Percentiles rank a stretch among this genome's conserved stretches.
Evolutionary conservation across 2,329 filamentous ascomycete species (phyloP).

Genomic region (Pezicula carpinea): DNA sequence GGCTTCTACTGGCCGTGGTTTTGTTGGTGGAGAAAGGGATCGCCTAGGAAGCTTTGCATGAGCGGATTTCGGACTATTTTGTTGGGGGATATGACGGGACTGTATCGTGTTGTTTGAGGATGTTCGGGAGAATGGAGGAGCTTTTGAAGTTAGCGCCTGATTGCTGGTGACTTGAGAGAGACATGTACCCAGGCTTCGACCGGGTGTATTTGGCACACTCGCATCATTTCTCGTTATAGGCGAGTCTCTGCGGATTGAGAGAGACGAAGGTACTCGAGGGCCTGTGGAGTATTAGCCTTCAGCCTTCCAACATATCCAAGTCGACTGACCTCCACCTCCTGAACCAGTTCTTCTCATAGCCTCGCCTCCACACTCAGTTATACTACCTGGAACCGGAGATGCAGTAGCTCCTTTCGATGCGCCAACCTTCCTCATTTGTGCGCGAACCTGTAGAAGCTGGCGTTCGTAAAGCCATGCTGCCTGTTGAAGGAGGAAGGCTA

Average conservation of each 20-base stretch:
- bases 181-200: slow-evolving; percentile 18
- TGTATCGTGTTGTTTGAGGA: slow-evolving; percentile 27
- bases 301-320: neutral
- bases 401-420: slow-evolving; percentile 50
- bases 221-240: slow-evolving; percentile 18
- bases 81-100: slow-evolving; percentile 20
- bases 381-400: slow-evolving; percentile 51
- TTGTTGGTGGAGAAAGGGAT: slow-evolving; percentile 22
- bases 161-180: neutral
- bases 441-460: slow-evolving; percentile 83
- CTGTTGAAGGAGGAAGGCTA: slow-evolving; percentile 87
- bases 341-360: slow-evolving; percentile 49
- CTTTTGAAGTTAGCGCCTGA: slow-evolving; percentile 14
- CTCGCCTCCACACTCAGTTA: slow-evolving; percentile 37
- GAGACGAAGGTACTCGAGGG: slow-evolving; percentile 22
- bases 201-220: slow-evolving; percentile 16
- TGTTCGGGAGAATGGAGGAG: slow-evolving; percentile 26
- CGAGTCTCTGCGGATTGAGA: slow-evolving; percentile 25
- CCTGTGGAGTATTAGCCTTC: slow-evolving; percentile 17
- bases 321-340: slow-evolving; percentile 31
- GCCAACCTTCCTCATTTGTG: slow-evolving; percentile 77
- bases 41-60: slow-evolving; percentile 19
- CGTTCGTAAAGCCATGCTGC: slow-evolving; percentile 91
- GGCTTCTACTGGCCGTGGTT: slow-evolving; percentile 4
- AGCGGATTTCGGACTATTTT: slow-evolving; percentile 21